Percentiles rank a stretch among this genome's conserved stretches.
Evolutionary conservation across 2,329 filamentous ascomycete genomes (phyloP).

Genomic region (Pestalotiopsis sp.): DNA sequence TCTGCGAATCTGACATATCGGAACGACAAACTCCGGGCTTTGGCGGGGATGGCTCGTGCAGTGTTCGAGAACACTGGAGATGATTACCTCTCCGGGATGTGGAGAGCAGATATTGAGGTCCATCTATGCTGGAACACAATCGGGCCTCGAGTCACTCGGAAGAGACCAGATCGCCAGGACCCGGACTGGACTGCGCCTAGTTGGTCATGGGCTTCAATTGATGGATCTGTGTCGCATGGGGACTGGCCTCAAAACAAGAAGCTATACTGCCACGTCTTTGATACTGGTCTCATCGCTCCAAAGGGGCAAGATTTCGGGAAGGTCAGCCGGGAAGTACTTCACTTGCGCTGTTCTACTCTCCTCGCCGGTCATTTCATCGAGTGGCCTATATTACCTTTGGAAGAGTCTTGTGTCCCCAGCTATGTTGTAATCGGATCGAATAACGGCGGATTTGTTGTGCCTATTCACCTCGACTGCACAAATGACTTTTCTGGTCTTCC

Average conservation of each 20-base stretch:
- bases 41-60: neutral
- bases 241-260: accelerated
- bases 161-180: neutral
- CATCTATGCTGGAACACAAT: neutral
- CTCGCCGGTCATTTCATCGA: too few species aligned
- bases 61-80: neutral
- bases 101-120: neutral
- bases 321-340: too few species aligned
- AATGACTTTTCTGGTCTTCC: too few species aligned
- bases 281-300: accelerated
- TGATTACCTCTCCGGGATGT: neutral
- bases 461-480: too few species aligned
- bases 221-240: neutral
- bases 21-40: neutral
- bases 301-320: too few species aligned
- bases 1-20: neutral
- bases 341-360: too few species aligned
- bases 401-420: too few species aligned
- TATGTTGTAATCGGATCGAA: too few species aligned
- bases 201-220: neutral
- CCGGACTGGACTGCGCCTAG: neutral
- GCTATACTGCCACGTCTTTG: neutral
- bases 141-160: neutral
- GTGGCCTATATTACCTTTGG: too few species aligned
- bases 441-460: too few species aligned